Conservation (phyloP, 2,329 filamentous ascomycete species). For the Microcyclospora pomicola region DNA sequence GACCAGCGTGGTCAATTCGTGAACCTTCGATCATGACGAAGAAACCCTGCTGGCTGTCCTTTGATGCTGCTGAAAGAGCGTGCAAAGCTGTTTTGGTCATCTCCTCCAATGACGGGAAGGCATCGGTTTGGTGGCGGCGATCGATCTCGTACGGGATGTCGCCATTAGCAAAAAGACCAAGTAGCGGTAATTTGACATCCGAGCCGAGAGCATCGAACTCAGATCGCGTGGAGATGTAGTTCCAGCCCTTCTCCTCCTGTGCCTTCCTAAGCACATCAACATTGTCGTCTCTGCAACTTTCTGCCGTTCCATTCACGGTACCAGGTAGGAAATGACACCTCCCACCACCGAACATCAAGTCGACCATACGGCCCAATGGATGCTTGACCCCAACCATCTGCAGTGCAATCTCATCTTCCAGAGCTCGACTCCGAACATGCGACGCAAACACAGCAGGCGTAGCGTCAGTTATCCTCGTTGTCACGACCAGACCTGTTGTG, state of each 20-base stretch:
- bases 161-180: slow-evolving; percentile 68
- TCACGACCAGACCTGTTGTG: slow-evolving; percentile 84
- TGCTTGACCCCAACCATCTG: slow-evolving; percentile 76
- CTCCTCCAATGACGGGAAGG: slow-evolving; percentile 80
- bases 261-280: slow-evolving; percentile 63
- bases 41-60: slow-evolving; percentile 78
- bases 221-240: slow-evolving; percentile 56
- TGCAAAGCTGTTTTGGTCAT: slow-evolving; percentile 76
- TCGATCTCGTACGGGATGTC: slow-evolving; percentile 94
- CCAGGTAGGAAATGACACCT: slow-evolving; percentile 75
- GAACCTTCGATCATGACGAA: slow-evolving; percentile 98
- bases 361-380: slow-evolving; percentile 72
- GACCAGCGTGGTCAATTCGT: slow-evolving; percentile 85
- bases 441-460: slow-evolving; percentile 91
- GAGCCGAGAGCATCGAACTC: slow-evolving; percentile 57
- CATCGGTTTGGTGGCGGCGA: slow-evolving; percentile 59
- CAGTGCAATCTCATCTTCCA: slow-evolving; percentile 82
- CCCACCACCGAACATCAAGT: slow-evolving; percentile 85
- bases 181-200: slow-evolving; percentile 63
- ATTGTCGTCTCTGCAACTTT: slow-evolving; percentile 70
- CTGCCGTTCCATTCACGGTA: slow-evolving; percentile 52
- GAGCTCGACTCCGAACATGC: slow-evolving; percentile 64
- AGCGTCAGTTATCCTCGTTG: slow-evolving; percentile 86
- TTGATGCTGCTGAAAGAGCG: slow-evolving; percentile 67
- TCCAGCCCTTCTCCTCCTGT: slow-evolving; percentile 59